Base-by-base conservation (phyloP, 345 rosid genomes). In the Luvunga scandens region DNA sequence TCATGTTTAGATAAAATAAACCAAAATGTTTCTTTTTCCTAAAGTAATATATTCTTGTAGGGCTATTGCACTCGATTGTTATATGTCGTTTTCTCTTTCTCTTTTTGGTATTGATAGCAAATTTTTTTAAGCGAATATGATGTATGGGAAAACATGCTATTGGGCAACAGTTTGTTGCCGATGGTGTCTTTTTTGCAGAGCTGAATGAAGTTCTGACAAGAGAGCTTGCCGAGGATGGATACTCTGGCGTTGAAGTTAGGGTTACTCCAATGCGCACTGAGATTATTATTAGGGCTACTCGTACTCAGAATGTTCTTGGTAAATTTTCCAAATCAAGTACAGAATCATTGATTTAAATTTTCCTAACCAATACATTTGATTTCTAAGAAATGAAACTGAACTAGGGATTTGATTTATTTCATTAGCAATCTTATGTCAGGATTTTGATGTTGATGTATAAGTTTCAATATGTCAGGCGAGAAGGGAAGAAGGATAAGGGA, bases 161-260 rank as follows among this genome's bases (percentile, higher is more conserved):
- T 68, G 25, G 33, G 55, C 10, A 1, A 69, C 86, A 93, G 94
- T 93, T 93, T 66, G 97, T 93, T 1, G 93, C 93, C 0, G 97
- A 93, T 71, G 97, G 94, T 48, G 94, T 91, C 7, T 93, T 92
- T 80, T 93, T 81, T 34, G 97, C 98, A 0, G 98, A 93, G 73
- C 81, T 93, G 34, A 93, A 93, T 27, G 98, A 91, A 82, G 87
- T 91, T 0, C 42, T 92, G 59, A 93, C 93, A 0, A 86, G 97
- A 62, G 97, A 91, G 86, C 92, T 92, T 7, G 94, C 97, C 0
- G 94, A 90, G 81, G 98, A 93, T 87, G 98, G 98, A n/a, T 93
- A 93, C 91, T 91, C 98, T 1, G 97, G 98, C 31, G 97, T 92
- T 31, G 97, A 91, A 71, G 97, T 93, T 72, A 89, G 97, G 80